A percentile compares a stretch with the other conserved stretches of the same genome.
These are phyloP conservation scores for Pulicaria dysenterica DNA, from an alignment of 129 eudicot genomes.

Conservation along the genomic window DNA sequence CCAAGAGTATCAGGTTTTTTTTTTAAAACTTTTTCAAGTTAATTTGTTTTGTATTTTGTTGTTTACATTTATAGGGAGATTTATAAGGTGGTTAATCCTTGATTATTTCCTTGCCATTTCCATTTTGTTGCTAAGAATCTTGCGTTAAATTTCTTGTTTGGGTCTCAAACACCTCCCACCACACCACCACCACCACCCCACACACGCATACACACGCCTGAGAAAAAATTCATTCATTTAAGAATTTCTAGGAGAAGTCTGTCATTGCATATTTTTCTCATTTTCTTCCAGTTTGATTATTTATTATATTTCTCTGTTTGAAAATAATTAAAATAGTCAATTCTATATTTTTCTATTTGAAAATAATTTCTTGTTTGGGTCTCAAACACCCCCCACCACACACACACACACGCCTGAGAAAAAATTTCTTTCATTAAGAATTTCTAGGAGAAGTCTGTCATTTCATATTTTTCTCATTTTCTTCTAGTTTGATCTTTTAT, in stretches of 20 bases:
- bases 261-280: not conserved
- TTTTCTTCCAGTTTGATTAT: not conserved
- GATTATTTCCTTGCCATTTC: conserved; percentile 6
- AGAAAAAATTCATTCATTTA: not conserved
- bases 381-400: too few relatives aligned
- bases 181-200: too few relatives aligned
- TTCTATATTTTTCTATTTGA: too few relatives aligned
- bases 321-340: too few relatives aligned
- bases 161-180: not conserved
- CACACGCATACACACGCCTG: not conserved
- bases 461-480: not conserved
- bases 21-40: not conserved
- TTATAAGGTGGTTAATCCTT: not conserved
- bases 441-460: not conserved
- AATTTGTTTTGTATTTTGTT: not conserved
- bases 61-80: not conserved
- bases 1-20: too few relatives aligned
- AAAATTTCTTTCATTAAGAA: not conserved
- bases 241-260: not conserved
- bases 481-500: not conserved
- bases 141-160: not conserved
- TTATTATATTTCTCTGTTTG: not conserved
- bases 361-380: too few relatives aligned
- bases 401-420: not conserved
- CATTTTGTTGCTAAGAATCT: conserved; percentile 13